Evolutionary conservation across 306 rosid genomes (phyloP).

Genomic region (Datisca glomerata): DNA sequence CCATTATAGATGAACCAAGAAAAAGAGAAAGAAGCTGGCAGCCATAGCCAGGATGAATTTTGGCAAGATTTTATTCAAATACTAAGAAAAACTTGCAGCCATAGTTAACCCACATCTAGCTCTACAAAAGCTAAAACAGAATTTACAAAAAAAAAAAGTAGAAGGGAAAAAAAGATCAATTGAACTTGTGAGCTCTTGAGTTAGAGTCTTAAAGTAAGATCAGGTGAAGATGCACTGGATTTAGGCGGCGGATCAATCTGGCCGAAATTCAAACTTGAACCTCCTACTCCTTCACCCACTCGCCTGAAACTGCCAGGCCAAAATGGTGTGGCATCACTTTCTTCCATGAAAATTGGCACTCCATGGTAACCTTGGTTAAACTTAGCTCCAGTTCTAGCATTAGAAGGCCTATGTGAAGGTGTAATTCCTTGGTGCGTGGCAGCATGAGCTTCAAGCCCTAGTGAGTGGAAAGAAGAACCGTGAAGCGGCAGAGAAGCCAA

Average conservation of each 20-base stretch:
- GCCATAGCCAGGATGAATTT: too few relatives aligned
- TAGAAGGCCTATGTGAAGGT: slow-evolving; percentile 24
- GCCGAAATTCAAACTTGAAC: slow-evolving; percentile 20
- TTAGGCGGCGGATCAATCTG: slow-evolving; percentile 20
- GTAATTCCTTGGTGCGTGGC: slow-evolving; percentile 44
- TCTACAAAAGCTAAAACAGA: too few relatives aligned
- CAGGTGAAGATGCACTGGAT: slow-evolving; percentile 42
- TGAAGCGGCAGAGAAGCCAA: slow-evolving; percentile 77
- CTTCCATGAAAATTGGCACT: slow-evolving; percentile 38
- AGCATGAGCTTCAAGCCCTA: slow-evolving; percentile 63
- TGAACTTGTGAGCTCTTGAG: too few relatives aligned
- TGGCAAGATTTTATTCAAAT: too few relatives aligned
- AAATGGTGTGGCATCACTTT: slow-evolving; percentile 40
- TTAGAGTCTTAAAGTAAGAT: slow-evolving; percentile 75
- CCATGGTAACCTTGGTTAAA: slow-evolving; percentile 39
- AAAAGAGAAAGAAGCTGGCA: too few relatives aligned
- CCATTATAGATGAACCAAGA: too few relatives aligned
- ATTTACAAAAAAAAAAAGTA: too few relatives aligned
- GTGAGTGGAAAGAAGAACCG: slow-evolving; percentile 64
- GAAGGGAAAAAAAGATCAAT: too few relatives aligned
- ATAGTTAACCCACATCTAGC: too few relatives aligned
- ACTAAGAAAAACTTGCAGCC: too few relatives aligned
- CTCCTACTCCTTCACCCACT: slow-evolving; percentile 25
- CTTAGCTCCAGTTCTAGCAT: slow-evolving; percentile 39
- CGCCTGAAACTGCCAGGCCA: slow-evolving; percentile 92